These are phyloP conservation scores for Synchytrium microbalum DNA, from an alignment of 371 early-diverging fungal genomes.

Conservation along the genomic window DNA sequence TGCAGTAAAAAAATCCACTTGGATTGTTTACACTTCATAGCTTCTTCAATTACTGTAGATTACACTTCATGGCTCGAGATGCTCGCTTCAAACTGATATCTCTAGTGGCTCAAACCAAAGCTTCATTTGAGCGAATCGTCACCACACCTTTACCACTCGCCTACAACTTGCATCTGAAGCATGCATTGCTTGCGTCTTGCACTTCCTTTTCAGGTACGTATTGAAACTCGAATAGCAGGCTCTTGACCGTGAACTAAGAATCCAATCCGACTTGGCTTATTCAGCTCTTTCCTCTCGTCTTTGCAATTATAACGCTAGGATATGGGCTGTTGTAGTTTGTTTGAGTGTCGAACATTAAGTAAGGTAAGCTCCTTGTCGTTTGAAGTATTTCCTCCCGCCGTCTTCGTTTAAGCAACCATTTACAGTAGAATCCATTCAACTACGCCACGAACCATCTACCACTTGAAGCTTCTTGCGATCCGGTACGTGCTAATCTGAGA, in stretches of 20 bases:
- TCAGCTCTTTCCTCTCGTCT: background rate
- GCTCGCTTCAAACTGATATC: background rate
- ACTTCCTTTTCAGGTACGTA: no score
- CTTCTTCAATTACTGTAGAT: no score
- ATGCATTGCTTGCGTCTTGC: constrained; percentile 6
- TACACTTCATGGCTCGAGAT: background rate
- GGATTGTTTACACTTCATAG: no score
- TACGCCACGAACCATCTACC: constrained; percentile 53
- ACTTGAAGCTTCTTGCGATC: constrained; percentile 13
- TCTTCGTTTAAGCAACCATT: background rate
- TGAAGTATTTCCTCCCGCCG: no score
- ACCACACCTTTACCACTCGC: constrained; percentile 75
- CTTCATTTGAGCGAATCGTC: constrained; percentile 66
- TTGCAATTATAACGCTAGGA: constrained; percentile 8
- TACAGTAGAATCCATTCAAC: constrained; percentile 47
- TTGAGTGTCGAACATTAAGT: constrained; percentile 61
- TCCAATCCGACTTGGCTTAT: no score
- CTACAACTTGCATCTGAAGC: constrained; percentile 64
- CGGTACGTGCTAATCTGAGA: constrained; percentile 5
- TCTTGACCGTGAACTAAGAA: constrained; percentile 35
- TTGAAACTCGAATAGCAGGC: no score
- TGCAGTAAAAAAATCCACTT: no score
- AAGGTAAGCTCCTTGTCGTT: constrained; percentile 15
- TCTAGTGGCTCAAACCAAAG: constrained; percentile 26
- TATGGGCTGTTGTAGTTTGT: constrained; percentile 48